Conservation (phyloP, 768 basidiomycete species). For the Suillus sp. region DNA sequence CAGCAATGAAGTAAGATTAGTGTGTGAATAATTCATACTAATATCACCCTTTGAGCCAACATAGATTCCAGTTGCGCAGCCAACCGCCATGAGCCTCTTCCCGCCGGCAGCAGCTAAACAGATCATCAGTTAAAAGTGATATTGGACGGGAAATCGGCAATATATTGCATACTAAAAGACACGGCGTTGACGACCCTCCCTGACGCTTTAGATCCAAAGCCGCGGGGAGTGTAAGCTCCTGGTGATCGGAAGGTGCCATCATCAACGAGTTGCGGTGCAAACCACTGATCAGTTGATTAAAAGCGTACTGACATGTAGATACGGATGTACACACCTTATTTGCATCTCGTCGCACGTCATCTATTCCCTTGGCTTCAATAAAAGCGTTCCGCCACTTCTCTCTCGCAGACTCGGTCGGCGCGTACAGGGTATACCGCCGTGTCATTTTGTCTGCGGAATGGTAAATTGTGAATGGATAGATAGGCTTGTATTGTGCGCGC, state of each 20-base stretch:
- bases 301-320: not conserved
- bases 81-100: constrained; percentile 62
- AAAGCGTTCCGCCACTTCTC: constrained; percentile 66
- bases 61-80: constrained; percentile 71
- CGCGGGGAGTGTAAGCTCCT: constrained; percentile 35
- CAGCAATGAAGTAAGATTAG: constrained; percentile 1
- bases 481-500: constrained; percentile 49
- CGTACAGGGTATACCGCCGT: constrained; percentile 75
- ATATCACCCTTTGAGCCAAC: constrained; percentile 55
- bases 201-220: constrained; percentile 41
- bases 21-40: constrained; percentile 41
- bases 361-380: constrained; percentile 61
- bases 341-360: constrained; percentile 64
- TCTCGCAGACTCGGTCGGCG: constrained; percentile 55
- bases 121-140: not conserved
- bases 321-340: constrained; percentile 58
- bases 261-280: constrained; percentile 57
- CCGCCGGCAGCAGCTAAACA: constrained; percentile 46
- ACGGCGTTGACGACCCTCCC: constrained; percentile 63
- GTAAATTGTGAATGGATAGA: constrained; percentile 80
- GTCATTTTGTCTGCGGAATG: constrained; percentile 59
- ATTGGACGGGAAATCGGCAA: not conserved
- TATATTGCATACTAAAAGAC: constrained; percentile 56
- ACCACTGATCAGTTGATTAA: constrained; percentile 52
- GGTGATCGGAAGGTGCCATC: constrained; percentile 63